A percentile compares a stretch with the other conserved stretches of the same genome.
Conservation (phyloP, 2,329 filamentous ascomycete species). For the Sporothrix mexicana region DNA sequence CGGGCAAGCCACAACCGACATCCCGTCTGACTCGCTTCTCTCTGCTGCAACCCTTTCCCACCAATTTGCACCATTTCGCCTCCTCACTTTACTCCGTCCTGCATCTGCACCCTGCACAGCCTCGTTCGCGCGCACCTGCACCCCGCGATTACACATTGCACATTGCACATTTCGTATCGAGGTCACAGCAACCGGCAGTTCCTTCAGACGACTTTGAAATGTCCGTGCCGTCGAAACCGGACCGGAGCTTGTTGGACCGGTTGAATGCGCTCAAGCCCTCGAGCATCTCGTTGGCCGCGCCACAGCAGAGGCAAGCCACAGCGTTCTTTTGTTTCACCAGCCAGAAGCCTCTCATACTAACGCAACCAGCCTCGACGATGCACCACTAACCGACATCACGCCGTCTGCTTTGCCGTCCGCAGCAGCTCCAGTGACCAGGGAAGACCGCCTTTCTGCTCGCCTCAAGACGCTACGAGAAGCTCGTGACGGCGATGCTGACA, state of each 20-base stretch:
- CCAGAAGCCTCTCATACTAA: slow-evolving; percentile 40
- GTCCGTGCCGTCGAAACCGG: slow-evolving; percentile 37
- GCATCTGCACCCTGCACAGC: slow-evolving; percentile 3
- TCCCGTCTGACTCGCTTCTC: background rate
- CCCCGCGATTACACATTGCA: background rate
- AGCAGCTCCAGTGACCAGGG: slow-evolving; percentile 48
- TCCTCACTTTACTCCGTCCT: background rate
- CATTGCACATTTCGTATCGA: too few species aligned
- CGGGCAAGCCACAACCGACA: background rate
- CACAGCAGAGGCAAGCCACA: slow-evolving; percentile 36
- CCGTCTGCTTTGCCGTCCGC: background rate
- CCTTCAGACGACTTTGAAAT: too few species aligned
- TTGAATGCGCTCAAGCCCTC: slow-evolving; percentile 59
- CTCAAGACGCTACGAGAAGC: slow-evolving; percentile 57
- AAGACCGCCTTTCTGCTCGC: slow-evolving; percentile 59
- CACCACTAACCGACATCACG: background rate
- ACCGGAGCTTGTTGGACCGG: slow-evolving; percentile 58
- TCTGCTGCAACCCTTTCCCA: slow-evolving; percentile 14
- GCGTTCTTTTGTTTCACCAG: background rate
- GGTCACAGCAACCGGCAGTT: too few species aligned
- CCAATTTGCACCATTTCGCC: slow-evolving; percentile 2
- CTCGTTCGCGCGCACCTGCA: slow-evolving; percentile 8
- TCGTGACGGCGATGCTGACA: slow-evolving; percentile 33
- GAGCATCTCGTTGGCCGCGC: slow-evolving; percentile 45
- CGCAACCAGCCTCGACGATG: slow-evolving; percentile 29